phyloP scores from a whole-genome alignment of 1,139 yeast genomes.

The Yamadazyma aaseri region DNA sequence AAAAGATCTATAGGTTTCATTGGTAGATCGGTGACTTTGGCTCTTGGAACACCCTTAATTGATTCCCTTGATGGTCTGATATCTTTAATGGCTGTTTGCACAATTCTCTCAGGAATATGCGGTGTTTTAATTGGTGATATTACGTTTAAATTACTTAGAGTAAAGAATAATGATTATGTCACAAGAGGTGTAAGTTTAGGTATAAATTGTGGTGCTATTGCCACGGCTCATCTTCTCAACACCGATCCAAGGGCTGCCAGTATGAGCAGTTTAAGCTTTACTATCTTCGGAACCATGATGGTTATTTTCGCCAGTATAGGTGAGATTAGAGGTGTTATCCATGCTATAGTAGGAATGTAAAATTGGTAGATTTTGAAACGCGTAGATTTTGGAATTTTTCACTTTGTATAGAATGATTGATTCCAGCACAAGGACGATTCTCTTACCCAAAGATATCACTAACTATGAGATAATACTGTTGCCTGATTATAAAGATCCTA shows the following conservation, averaged over 20 bases:
- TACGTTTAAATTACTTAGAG: constrained; percentile 44
- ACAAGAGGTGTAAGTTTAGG: constrained; percentile 78
- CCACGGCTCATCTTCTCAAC: constrained; percentile 70
- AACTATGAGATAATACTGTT: constrained; percentile 21
- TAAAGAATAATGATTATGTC: constrained; percentile 64
- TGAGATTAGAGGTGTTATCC: constrained; percentile 27
- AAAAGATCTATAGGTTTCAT: constrained; percentile 68
- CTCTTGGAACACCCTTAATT: constrained; percentile 74
- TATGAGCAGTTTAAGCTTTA: constrained; percentile 69
- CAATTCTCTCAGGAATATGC: constrained; percentile 72
- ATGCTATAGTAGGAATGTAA: constrained; percentile 25
- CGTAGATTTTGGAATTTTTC: constrained; percentile 3
- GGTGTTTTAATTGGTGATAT: constrained; percentile 70
- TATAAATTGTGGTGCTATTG: constrained; percentile 77
- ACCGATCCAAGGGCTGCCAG: constrained; percentile 81
- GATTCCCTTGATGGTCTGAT: constrained; percentile 64
- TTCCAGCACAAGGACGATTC: constrained; percentile 13
- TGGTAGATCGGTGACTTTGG: constrained; percentile 79
- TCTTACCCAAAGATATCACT: constrained; percentile 19
- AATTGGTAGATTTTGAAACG: constrained; percentile 1
- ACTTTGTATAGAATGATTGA: constrained; percentile 1
- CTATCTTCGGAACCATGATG: constrained; percentile 71
- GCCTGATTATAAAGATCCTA: constrained; percentile 23
- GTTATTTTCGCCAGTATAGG: constrained; percentile 64
- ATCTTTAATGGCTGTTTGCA: constrained; percentile 75